These are phyloP conservation scores for Camellia granthamiana DNA, from an alignment of 148 eudicot genomes.

Conservation along the genomic window DNA sequence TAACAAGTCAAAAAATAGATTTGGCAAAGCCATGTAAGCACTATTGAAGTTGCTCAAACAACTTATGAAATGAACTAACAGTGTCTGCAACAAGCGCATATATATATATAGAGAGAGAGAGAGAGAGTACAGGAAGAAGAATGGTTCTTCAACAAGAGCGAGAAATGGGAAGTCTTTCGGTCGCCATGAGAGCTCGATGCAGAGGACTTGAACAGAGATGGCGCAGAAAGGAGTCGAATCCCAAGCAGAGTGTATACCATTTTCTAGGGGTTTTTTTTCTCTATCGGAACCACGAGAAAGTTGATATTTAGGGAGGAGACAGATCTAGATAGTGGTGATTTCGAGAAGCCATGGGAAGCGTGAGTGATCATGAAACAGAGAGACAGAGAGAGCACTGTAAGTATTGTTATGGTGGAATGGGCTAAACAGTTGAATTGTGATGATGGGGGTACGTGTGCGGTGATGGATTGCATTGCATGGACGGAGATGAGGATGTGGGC, in stretches of 20 bases:
- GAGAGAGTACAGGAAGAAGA: constrained; percentile 34
- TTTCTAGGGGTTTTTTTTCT: background rate
- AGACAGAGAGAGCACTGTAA: background rate
- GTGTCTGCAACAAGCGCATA: no score
- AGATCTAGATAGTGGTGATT: constrained; percentile 2
- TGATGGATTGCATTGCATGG: constrained; percentile 2
- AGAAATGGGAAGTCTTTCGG: constrained; percentile 25
- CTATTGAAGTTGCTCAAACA: no score
- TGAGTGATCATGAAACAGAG: background rate
- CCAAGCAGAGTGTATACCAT: constrained; percentile 77
- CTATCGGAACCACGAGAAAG: background rate
- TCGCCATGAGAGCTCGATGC: constrained; percentile 37
- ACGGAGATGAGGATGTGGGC: constrained; percentile 17
- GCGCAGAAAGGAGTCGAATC: constrained; percentile 49
- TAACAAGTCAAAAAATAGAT: no score
- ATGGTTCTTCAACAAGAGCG: constrained; percentile 33
- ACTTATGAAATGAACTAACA: no score
- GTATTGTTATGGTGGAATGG: no score
- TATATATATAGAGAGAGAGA: constrained; percentile 11
- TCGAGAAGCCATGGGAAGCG: constrained; percentile 35
- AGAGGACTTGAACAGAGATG: constrained; percentile 31
- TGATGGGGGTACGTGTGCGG: constrained; percentile 21
- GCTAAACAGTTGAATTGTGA: no score
- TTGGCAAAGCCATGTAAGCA: no score
- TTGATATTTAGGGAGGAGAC: background rate